A percentile compares a stretch with the other conserved stretches of the same genome.
phyloP scores from a whole-genome alignment of 352 stramenopile species.

The Phytophthora pseudosyringae region DNA sequence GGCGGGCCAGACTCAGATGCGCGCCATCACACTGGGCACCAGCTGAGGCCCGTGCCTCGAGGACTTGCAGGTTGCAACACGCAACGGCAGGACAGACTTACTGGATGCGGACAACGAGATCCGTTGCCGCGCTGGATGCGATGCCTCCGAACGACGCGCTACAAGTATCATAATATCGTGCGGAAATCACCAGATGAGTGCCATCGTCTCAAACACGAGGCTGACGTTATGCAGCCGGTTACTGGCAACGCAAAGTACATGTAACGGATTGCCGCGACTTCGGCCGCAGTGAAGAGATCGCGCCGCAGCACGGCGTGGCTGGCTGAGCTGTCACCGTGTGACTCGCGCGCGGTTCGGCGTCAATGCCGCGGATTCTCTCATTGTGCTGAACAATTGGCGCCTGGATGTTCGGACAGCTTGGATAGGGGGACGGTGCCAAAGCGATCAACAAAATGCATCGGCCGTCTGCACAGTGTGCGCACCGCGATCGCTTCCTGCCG shows the following conservation, averaged over 20 bases:
- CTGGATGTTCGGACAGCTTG: conserved; percentile 25
- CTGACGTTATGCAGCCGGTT: neutral
- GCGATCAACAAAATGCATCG: conserved; percentile 20
- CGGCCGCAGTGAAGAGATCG: neutral
- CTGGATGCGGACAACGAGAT: too few species aligned
- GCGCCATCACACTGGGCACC: conserved; percentile 4
- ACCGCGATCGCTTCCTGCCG: conserved; percentile 21
- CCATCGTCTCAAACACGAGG: neutral
- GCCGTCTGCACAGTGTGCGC: neutral
- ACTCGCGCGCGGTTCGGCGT: conserved; percentile 4
- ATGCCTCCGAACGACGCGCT: too few species aligned
- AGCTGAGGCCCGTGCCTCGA: conserved; percentile 10
- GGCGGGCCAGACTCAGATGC: conserved; percentile 12
- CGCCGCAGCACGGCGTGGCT: neutral
- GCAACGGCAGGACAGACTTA: neutral
- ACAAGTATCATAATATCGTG: too few species aligned
- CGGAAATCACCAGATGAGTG: neutral
- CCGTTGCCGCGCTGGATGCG: too few species aligned
- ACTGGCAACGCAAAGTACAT: neutral
- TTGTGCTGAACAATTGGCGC: conserved; percentile 30
- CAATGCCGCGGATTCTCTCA: conserved; percentile 14
- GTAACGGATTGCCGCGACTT: neutral
- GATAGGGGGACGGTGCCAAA: conserved; percentile 4
- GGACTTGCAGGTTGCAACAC: conserved; percentile 4
- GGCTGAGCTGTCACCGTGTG: conserved; percentile 4